Conservation (phyloP, 805 yeast genomes). For the Candida michaelii region DNA sequence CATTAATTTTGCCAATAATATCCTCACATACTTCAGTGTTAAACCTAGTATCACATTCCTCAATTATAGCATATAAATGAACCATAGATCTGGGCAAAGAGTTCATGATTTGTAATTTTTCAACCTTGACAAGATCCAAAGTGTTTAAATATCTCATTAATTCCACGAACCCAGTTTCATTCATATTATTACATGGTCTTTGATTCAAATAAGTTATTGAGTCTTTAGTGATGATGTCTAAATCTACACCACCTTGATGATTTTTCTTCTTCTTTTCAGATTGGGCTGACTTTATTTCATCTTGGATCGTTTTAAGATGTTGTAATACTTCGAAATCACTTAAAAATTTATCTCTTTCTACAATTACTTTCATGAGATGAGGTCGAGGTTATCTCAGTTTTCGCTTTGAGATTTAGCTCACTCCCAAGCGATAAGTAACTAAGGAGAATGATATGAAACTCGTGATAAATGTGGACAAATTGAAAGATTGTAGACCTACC, state of each 20-base stretch:
- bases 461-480: neutral
- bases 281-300: conserved; percentile 14
- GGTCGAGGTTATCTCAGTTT: no score
- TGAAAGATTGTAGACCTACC: neutral
- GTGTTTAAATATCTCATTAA: conserved; percentile 48
- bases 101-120: conserved; percentile 80
- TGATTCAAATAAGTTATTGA: conserved; percentile 39
- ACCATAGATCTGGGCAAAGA: conserved; percentile 79
- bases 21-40: conserved; percentile 61
- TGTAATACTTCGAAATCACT: conserved; percentile 65
- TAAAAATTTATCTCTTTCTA: conserved; percentile 55
- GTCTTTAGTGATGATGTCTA: conserved; percentile 53
- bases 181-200: conserved; percentile 24
- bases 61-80: conserved; percentile 74
- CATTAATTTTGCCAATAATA: conserved; percentile 56
- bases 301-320: conserved; percentile 45
- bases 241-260: conserved; percentile 43
- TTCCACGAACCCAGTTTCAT: conserved; percentile 22
- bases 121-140: conserved; percentile 72
- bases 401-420: no score
- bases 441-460: no score
- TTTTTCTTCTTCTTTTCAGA: conserved; percentile 30
- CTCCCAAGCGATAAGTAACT: no score
- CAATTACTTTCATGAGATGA: conserved; percentile 38
- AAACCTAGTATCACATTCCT: conserved; percentile 89